These are phyloP conservation scores for Quercus bicolor DNA, from an alignment of 306 rosid genomes.

Conservation along the genomic window DNA sequence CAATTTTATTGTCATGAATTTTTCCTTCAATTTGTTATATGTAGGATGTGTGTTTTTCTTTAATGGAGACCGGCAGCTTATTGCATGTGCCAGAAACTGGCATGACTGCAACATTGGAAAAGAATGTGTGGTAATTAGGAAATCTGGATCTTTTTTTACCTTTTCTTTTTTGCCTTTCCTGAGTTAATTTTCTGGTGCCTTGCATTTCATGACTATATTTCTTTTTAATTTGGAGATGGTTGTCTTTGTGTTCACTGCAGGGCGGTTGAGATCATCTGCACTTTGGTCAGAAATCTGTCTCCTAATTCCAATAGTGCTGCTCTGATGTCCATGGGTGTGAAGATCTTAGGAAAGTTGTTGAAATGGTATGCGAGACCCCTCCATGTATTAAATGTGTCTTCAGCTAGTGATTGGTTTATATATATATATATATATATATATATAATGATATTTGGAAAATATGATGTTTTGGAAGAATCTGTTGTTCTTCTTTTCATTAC, in stretches of 20 bases:
- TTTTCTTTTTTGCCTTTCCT: slow-evolving; percentile 5
- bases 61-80: slow-evolving; percentile 51
- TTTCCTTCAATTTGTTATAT: slow-evolving; percentile 13
- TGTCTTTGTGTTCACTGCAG: slow-evolving; percentile 37
- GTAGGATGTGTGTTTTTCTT: slow-evolving; percentile 73
- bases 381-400: not conserved
- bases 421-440: not conserved
- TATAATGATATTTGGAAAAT: not conserved
- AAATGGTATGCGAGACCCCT: slow-evolving; percentile 49
- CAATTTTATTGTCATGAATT: not conserved
- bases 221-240: slow-evolving; percentile 2
- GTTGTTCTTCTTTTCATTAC: not conserved
- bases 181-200: not conserved
- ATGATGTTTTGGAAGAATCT: not conserved
- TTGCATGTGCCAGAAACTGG: slow-evolving; percentile 40
- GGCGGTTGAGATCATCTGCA: slow-evolving; percentile 79
- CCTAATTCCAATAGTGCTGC: slow-evolving; percentile 61
- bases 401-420: not conserved
- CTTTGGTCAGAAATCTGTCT: slow-evolving; percentile 58
- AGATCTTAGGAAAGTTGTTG: slow-evolving; percentile 65
- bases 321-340: slow-evolving; percentile 70
- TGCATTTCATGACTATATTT: slow-evolving; percentile 4
- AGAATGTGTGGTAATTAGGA: slow-evolving; percentile 61
- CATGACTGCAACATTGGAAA: slow-evolving; percentile 41
- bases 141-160: slow-evolving; percentile 8